Percentiles rank a stretch among this genome's conserved stretches.
Evolutionary conservation across 768 basidiomycete genomes (phyloP).

Genomic region (Cytidiella melzeri): DNA sequence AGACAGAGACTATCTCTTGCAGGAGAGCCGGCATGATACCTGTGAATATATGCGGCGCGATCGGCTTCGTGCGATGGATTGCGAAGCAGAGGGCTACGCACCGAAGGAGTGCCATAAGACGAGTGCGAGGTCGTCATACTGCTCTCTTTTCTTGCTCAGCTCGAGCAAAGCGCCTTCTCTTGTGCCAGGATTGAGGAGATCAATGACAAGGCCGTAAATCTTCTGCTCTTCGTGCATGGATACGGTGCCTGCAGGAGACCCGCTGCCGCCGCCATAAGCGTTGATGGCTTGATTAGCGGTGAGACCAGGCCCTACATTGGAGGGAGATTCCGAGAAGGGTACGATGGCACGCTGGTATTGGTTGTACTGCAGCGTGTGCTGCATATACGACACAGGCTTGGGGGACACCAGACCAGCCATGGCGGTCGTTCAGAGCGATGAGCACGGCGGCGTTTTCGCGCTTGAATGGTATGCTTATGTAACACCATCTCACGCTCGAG

Average conservation of each 20-base stretch:
- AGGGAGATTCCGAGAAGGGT: conserved; percentile 59
- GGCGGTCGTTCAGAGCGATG: conserved; percentile 7
- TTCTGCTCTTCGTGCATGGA: conserved; percentile 57
- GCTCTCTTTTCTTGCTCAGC: conserved; percentile 97
- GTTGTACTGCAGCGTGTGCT: conserved; percentile 54
- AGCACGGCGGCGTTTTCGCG: neutral
- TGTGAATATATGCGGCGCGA: conserved; percentile 23
- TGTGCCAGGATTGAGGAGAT: conserved; percentile 75
- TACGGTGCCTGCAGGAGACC: conserved; percentile 12
- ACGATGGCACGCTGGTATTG: conserved; percentile 50
- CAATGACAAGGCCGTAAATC: conserved; percentile 87
- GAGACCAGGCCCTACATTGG: conserved; percentile 45
- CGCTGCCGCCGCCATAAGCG: conserved; percentile 27
- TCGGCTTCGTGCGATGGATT: neutral
- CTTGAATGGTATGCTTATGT: neutral
- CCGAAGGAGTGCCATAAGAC: conserved; percentile 99
- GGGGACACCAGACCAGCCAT: conserved; percentile 30
- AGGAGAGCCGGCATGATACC: conserved; percentile 97
- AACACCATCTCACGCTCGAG: neutral
- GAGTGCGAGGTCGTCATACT: conserved; percentile 96
- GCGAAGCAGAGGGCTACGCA: conserved; percentile 28
- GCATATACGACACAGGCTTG: conserved; percentile 39
- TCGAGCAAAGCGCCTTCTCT: conserved; percentile 90
- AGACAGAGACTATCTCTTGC: conserved; percentile 97
- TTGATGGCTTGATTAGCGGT: conserved; percentile 50